Conservation (phyloP, 2,329 filamentous ascomycete genomes). For the Pyrenophora graminea region DNA sequence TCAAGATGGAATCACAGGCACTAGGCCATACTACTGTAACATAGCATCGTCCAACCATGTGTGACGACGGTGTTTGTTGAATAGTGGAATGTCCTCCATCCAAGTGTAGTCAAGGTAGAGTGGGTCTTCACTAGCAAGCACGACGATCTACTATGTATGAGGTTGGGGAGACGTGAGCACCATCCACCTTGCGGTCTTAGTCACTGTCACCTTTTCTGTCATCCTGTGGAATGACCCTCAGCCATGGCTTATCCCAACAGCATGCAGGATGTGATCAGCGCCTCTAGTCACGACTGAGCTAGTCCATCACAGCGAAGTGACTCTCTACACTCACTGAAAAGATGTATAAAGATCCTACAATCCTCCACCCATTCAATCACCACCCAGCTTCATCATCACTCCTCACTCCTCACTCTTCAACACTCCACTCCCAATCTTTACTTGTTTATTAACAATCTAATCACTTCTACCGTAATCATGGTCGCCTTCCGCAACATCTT, state of each 20-base stretch:
- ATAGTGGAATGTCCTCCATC: too few relatives aligned
- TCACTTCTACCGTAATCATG: slow-evolving; percentile 10
- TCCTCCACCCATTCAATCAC: slow-evolving; percentile 2
- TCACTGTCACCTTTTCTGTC: neutral
- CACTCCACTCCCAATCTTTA: neutral
- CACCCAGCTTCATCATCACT: slow-evolving; percentile 9
- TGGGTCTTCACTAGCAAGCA: neutral
- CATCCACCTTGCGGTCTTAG: neutral
- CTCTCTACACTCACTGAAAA: neutral
- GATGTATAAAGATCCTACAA: slow-evolving; percentile 7
- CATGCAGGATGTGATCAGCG: slow-evolving; percentile 4
- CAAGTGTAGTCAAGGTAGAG: neutral
- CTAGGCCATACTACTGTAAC: too few relatives aligned
- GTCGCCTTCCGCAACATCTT: slow-evolving; percentile 22
- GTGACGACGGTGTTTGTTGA: too few relatives aligned
- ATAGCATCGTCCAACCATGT: too few relatives aligned
- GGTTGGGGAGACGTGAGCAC: neutral
- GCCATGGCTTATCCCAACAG: neutral
- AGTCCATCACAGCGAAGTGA: neutral
- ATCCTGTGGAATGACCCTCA: neutral
- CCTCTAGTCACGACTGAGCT: neutral
- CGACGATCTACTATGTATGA: neutral
- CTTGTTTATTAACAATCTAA: neutral
- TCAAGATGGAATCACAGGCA: too few relatives aligned
- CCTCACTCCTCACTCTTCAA: neutral